phyloP scores from a whole-genome alignment of 768 basidiomycete species.

The Phlebiopsis gigantea region DNA sequence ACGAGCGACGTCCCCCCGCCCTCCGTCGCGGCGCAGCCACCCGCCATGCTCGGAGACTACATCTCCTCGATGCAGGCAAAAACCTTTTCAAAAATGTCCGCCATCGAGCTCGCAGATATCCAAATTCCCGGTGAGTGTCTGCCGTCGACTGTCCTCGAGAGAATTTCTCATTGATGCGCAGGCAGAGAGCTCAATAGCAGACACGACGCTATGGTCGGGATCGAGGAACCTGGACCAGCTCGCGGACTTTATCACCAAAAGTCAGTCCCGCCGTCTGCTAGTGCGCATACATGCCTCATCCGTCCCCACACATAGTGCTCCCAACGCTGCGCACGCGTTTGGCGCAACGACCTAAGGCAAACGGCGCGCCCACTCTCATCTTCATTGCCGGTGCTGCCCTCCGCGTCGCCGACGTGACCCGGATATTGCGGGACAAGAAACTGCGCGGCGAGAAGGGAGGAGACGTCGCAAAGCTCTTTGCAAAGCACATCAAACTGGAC shows the following conservation, averaged over 20 bases:
- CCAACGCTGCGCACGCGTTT: conserved; percentile 67
- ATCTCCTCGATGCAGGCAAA: conserved; percentile 63
- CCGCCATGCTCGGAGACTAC: conserved; percentile 55
- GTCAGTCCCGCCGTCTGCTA: conserved; percentile 32
- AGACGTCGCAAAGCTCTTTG: conserved; percentile 92
- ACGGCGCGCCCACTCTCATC: conserved; percentile 83
- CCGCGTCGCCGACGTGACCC: conserved; percentile 83
- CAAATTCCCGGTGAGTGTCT: conserved; percentile 66
- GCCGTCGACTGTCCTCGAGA: conserved; percentile 15
- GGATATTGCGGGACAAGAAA: conserved; percentile 62
- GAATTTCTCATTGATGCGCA: conserved; percentile 29
- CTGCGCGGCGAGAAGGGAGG: conserved; percentile 80
- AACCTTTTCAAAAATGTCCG: conserved; percentile 61
- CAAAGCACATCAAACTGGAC: conserved; percentile 87
- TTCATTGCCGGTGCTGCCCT: conserved; percentile 87
- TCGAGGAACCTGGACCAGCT: conserved; percentile 69
- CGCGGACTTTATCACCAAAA: conserved; percentile 68
- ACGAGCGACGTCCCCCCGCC: conserved; percentile 30
- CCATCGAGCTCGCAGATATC: conserved; percentile 76
- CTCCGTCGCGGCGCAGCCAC: conserved; percentile 53
- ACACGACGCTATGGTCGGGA: conserved; percentile 70
- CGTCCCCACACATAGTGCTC: conserved; percentile 39
- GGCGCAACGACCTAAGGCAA: conserved; percentile 66
- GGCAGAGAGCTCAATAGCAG: conserved; percentile 68
- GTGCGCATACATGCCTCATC: background rate